A percentile compares a stretch with the other conserved stretches of the same genome.
These are phyloP conservation scores for Entomortierella chlamydospora DNA, from an alignment of 192 early-diverging fungal species.

Conservation along the genomic window DNA sequence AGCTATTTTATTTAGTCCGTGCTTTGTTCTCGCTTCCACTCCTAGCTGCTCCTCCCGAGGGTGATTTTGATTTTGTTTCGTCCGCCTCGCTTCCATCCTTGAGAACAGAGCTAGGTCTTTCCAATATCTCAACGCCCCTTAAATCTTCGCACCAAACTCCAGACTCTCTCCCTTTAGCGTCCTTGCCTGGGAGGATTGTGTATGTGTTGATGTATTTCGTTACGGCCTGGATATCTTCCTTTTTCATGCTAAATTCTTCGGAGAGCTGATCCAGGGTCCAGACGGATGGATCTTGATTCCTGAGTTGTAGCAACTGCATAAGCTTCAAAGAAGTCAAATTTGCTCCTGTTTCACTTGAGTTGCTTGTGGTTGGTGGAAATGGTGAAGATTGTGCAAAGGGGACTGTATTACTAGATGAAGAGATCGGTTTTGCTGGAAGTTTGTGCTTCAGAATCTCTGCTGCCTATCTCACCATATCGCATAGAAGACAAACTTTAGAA, in stretches of 20 bases:
- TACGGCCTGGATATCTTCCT: slow-evolving; percentile 21
- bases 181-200: slow-evolving; percentile 41
- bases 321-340: slow-evolving; percentile 37
- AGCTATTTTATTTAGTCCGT: too few relatives aligned
- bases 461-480: slow-evolving; percentile 2
- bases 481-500: background rate
- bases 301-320: slow-evolving; percentile 40
- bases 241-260: slow-evolving; percentile 27
- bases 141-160: slow-evolving; percentile 54
- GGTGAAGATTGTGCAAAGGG: slow-evolving; percentile 16
- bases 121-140: slow-evolving; percentile 28
- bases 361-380: background rate
- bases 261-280: slow-evolving; percentile 34
- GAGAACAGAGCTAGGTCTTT: slow-evolving; percentile 25
- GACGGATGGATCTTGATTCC: slow-evolving; percentile 43
- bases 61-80: background rate
- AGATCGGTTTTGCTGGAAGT: slow-evolving; percentile 21
- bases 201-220: slow-evolving; percentile 49
- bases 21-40: background rate
- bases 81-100: slow-evolving; percentile 4
- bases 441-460: slow-evolving; percentile 37
- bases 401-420: background rate
- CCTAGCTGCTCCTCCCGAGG: background rate
- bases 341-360: background rate
- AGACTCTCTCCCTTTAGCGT: slow-evolving; percentile 38